Percentiles rank a stretch among this genome's conserved stretches.
Conservation (phyloP, 352 stramenopile species). For the Phytophthora citrophthora region DNA sequence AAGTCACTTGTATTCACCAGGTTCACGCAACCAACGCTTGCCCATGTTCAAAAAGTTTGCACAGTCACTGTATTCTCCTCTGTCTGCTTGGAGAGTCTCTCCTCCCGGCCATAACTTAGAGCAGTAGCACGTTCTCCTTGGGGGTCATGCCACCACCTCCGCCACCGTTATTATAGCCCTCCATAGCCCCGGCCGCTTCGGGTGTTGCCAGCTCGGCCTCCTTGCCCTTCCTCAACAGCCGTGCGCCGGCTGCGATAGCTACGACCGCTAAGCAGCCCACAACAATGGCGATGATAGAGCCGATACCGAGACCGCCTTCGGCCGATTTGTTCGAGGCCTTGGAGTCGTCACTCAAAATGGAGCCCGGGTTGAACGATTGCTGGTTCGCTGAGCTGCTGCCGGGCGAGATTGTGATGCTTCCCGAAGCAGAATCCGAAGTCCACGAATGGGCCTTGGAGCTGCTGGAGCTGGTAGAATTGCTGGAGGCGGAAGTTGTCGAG, state of each 20-base stretch:
- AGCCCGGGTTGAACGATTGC: conserved; percentile 46
- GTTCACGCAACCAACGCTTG: conserved; percentile 26
- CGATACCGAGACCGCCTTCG: conserved; percentile 34
- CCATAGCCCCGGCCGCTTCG: conserved; percentile 39
- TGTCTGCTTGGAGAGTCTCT: conserved; percentile 18
- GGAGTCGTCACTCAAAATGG: conserved; percentile 37
- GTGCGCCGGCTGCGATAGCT: conserved; percentile 67
- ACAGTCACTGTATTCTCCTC: conserved; percentile 42
- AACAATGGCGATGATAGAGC: conserved; percentile 60
- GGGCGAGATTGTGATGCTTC: conserved; percentile 16
- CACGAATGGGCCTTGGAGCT: conserved; percentile 20
- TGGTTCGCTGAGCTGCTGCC: conserved; percentile 41
- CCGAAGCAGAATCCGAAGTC: conserved; percentile 26
- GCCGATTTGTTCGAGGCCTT: conserved; percentile 1
- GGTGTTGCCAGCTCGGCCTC: conserved; percentile 59
- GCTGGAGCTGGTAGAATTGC: conserved; percentile 14
- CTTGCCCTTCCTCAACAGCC: conserved; percentile 74
- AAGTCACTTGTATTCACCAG: conserved; percentile 24
- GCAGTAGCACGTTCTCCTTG: conserved; percentile 83
- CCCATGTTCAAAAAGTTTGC: conserved; percentile 42
- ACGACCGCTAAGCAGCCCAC: conserved; percentile 79
- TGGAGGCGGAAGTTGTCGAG: conserved; percentile 8
- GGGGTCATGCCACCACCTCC: conserved; percentile 74
- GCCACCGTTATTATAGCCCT: conserved; percentile 56
- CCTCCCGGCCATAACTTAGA: conserved; percentile 71